A percentile compares a stretch with the other conserved stretches of the same genome.
Evolutionary conservation across 768 basidiomycete genomes (phyloP).

Genomic region (Crassisporium funariophilum): DNA sequence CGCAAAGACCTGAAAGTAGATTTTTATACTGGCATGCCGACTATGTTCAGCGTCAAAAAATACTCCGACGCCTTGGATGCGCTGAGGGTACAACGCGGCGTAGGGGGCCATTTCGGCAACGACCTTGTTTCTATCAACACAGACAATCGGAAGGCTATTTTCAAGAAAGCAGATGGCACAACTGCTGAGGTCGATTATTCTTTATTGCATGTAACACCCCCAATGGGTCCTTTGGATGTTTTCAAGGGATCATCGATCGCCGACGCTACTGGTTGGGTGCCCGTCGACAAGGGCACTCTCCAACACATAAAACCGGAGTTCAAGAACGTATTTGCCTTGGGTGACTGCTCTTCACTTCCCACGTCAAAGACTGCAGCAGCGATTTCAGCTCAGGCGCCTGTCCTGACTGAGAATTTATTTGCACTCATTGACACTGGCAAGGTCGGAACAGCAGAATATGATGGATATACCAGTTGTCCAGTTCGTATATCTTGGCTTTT

Average conservation of each 20-base stretch:
- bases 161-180: conserved; percentile 76
- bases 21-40: conserved; percentile 89
- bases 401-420: conserved; percentile 87
- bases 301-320: conserved; percentile 82
- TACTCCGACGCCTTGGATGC: conserved; percentile 86
- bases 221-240: conserved; percentile 85
- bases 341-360: conserved; percentile 91
- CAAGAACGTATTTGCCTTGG: conserved; percentile 84
- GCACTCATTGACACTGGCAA: conserved; percentile 74
- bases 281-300: conserved; percentile 78
- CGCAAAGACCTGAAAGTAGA: conserved; percentile 63
- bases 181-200: conserved; percentile 77
- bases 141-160: conserved; percentile 76
- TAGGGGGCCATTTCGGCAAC: conserved; percentile 81
- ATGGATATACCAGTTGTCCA: conserved; percentile 89
- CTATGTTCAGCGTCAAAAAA: conserved; percentile 97
- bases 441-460: conserved; percentile 70
- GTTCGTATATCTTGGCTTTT: conserved; percentile 42
- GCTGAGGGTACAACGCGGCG: conserved; percentile 75
- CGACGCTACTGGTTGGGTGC: conserved; percentile 87
- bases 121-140: conserved; percentile 79
- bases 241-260: conserved; percentile 78
- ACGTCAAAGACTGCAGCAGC: conserved; percentile 98
- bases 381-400: conserved; percentile 87
- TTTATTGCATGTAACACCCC: conserved; percentile 84